Evolutionary conservation across 1,284 basidiomycete genomes (phyloP).

Genomic region (Neolentinus lepideus): DNA sequence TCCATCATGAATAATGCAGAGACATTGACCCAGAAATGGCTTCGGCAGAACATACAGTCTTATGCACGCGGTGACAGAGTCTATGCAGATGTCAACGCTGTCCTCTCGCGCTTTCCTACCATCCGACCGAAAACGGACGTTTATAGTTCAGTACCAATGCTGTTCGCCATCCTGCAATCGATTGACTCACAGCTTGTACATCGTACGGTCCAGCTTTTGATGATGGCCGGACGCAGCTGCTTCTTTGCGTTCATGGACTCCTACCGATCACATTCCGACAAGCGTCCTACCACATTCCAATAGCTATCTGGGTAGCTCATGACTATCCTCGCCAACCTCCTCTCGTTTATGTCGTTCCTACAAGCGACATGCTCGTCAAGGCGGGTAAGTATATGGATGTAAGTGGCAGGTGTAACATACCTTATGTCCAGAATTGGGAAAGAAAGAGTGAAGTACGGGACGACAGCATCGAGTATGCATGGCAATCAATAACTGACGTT

Average conservation of each 20-base stretch:
- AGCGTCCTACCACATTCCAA: conserved; percentile 88
- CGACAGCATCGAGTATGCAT: conserved; percentile 9
- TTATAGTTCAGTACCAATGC: conserved; percentile 60
- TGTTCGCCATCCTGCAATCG: conserved; percentile 6
- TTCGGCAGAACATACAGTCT: conserved; percentile 58
- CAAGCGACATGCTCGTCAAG: conserved; percentile 84
- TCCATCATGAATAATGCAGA: conserved; percentile 14
- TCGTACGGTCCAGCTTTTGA: conserved; percentile 64
- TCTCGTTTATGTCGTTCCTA: conserved; percentile 94
- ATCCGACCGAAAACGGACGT: conserved; percentile 88
- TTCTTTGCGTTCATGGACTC: conserved; percentile 88
- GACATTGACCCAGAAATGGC: conserved; percentile 57
- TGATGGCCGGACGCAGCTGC: conserved; percentile 86
- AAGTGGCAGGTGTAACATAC: conserved; percentile 67
- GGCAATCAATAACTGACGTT: conserved; percentile 8
- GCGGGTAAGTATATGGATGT: conserved; percentile 74
- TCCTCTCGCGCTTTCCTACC: conserved; percentile 53
- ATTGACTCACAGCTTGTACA: conserved; percentile 10
- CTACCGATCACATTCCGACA: conserved; percentile 80
- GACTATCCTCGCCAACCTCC: conserved; percentile 82
- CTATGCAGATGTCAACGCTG: conserved; percentile 58
- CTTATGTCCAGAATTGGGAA: conserved; percentile 75
- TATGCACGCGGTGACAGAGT: conserved; percentile 55
- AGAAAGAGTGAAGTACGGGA: conserved; percentile 75
- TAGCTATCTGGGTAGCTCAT: conserved; percentile 82